phyloP scores from a whole-genome alignment of 192 early-diverging fungal species.

The Kappamyces sp. region DNA sequence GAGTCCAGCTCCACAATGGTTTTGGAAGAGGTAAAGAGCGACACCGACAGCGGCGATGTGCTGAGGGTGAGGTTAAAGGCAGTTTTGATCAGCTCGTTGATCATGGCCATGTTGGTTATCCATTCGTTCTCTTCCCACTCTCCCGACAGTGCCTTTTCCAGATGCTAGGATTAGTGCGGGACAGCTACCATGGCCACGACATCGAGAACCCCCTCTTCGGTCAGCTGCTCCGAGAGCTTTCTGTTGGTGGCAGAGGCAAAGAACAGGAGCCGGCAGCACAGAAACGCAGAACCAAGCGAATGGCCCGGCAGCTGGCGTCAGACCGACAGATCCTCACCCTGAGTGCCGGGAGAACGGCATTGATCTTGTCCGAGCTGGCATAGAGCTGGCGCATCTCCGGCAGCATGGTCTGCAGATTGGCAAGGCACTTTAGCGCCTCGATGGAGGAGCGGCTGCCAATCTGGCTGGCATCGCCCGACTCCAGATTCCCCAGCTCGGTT shows the following conservation, averaged over 20 bases:
- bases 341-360: conserved; percentile 1
- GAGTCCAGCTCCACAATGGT: not conserved
- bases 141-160: not conserved
- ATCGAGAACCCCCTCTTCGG: not conserved
- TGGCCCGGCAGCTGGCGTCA: not conserved
- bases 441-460: not conserved
- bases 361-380: not conserved
- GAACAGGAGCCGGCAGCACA: conserved; percentile 3
- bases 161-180: not conserved
- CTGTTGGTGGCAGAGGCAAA: conserved; percentile 9
- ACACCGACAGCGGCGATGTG: not conserved
- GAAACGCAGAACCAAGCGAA: not conserved
- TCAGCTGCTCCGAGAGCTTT: not conserved
- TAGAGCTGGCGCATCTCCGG: not conserved
- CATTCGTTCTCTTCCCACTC: not conserved
- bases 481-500: no score
- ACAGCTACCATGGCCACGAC: not conserved
- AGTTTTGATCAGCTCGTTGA: conserved; percentile 10
- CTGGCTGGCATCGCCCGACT: conserved; percentile 1
- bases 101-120: not conserved
- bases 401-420: conserved; percentile 5
- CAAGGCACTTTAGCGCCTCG: conserved; percentile 13
- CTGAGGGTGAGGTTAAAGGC: conserved; percentile 12
- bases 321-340: not conserved
- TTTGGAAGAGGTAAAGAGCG: not conserved